phyloP scores from a whole-genome alignment of 345 rosid species.

The Eutrema japonicum region DNA sequence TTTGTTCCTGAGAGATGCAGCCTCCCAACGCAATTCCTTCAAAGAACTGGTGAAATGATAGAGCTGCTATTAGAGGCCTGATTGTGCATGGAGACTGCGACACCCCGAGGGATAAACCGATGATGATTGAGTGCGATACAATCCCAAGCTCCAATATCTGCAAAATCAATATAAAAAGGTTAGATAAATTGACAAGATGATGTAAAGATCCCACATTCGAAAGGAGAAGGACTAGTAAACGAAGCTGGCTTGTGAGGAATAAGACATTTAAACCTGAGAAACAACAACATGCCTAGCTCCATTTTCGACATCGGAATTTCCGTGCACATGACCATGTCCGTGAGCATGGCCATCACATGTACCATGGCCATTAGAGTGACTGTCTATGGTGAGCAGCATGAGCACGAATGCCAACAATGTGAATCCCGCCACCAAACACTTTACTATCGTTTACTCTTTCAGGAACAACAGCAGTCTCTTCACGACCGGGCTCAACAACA shows the following conservation, averaged over 20 bases:
- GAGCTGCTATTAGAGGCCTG: conserved; percentile 81
- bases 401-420: conserved; percentile 91
- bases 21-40: conserved; percentile 98
- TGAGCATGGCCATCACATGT: conserved; percentile 56
- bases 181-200: too few relatives aligned
- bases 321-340: conserved; percentile 31
- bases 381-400: conserved; percentile 93
- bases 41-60: conserved; percentile 92
- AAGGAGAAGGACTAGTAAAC: too few relatives aligned
- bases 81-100: conserved; percentile 82
- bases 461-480: conserved; percentile 51
- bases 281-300: conserved; percentile 84
- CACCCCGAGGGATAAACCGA: conserved; percentile 88
- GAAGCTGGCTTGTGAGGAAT: background rate
- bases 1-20: conserved; percentile 70
- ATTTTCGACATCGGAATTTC: conserved; percentile 52
- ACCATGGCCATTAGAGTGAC: conserved; percentile 64
- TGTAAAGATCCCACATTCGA: too few relatives aligned
- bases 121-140: conserved; percentile 88
- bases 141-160: conserved; percentile 96
- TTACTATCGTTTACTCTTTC: conserved; percentile 43
- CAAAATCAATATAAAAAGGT: background rate
- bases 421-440: conserved; percentile 91
- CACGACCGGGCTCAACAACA: conserved; percentile 44
- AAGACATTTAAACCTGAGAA: conserved; percentile 63